These are phyloP conservation scores for Phyllosticta capitalensis DNA, from an alignment of 2,329 filamentous ascomycete species.

Conservation along the genomic window DNA sequence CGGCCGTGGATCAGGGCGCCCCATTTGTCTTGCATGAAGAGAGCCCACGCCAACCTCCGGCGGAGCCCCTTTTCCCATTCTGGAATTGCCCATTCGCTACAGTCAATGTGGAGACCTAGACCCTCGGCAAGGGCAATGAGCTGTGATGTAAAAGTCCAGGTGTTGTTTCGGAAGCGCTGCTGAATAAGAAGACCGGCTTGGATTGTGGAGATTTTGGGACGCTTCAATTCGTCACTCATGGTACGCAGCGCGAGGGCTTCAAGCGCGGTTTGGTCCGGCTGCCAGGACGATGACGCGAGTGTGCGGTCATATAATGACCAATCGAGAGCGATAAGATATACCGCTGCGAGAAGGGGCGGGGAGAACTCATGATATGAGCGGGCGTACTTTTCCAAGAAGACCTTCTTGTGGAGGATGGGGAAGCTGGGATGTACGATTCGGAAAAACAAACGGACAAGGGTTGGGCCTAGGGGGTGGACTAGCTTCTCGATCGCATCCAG, in stretches of 20 bases:
- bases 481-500: slow-evolving; percentile 60
- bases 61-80: slow-evolving; percentile 54
- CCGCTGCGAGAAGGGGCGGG: slow-evolving; percentile 49
- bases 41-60: slow-evolving; percentile 53
- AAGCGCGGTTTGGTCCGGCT: slow-evolving; percentile 31
- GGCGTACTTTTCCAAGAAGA: slow-evolving; percentile 53
- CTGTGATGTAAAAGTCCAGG: slow-evolving; percentile 25
- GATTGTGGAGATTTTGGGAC: slow-evolving; percentile 33
- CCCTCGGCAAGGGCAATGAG: slow-evolving; percentile 30
- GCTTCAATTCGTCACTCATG: slow-evolving; percentile 27
- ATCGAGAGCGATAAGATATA: slow-evolving; percentile 53
- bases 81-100: slow-evolving; percentile 52
- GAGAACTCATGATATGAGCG: slow-evolving; percentile 50
- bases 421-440: slow-evolving; percentile 50
- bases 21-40: slow-evolving; percentile 59
- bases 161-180: slow-evolving; percentile 25
- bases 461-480: slow-evolving; percentile 60
- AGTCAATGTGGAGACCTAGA: slow-evolving; percentile 44
- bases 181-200: slow-evolving; percentile 31
- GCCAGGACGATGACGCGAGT: slow-evolving; percentile 33
- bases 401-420: slow-evolving; percentile 51
- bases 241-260: slow-evolving; percentile 28
- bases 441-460: slow-evolving; percentile 67
- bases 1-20: slow-evolving; percentile 48
- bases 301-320: slow-evolving; percentile 52